These are phyloP conservation scores for Zalerion maritima DNA, from an alignment of 495 filamentous ascomycete genomes.

Conservation along the genomic window DNA sequence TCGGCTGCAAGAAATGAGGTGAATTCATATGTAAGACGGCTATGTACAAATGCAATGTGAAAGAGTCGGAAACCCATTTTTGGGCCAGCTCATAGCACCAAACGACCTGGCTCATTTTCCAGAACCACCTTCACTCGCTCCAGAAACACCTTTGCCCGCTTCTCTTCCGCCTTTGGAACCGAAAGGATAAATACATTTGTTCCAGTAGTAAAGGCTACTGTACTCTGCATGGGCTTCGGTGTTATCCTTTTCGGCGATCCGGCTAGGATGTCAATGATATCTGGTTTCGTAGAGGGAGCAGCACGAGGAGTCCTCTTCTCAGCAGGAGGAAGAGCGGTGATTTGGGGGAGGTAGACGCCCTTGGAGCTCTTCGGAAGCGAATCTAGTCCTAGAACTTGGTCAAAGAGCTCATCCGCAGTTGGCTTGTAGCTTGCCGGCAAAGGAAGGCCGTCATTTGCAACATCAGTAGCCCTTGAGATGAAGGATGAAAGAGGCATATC, in stretches of 20 bases:
- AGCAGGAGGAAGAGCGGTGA: conserved; percentile 42
- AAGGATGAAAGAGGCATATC: conserved; percentile 77
- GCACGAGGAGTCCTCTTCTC: conserved; percentile 9
- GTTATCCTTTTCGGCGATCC: conserved; percentile 19
- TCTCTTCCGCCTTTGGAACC: conserved; percentile 64
- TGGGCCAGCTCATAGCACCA: conserved; percentile 43
- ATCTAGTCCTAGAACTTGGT: conserved; percentile 67
- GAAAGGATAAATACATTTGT: conserved; percentile 67
- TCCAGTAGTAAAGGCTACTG: conserved; percentile 31
- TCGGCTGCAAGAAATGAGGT: too few species aligned
- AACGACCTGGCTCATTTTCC: conserved; percentile 65
- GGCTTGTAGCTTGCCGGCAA: conserved; percentile 42
- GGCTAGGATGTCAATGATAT: conserved; percentile 69
- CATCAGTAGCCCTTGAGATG: conserved; percentile 62
- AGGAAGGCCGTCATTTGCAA: conserved; percentile 79
- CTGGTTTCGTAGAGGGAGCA: conserved; percentile 26
- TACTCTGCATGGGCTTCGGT: conserved; percentile 9
- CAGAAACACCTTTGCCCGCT: conserved; percentile 64
- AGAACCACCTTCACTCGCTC: conserved; percentile 68
- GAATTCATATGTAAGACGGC: too few species aligned
- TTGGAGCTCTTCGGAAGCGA: conserved; percentile 27
- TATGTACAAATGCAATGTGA: too few species aligned
- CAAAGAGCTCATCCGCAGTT: conserved; percentile 70
- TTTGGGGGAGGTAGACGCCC: conserved; percentile 56
- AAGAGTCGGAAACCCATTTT: conserved; percentile 18